Evolutionary conservation across 2,329 filamentous ascomycete genomes (phyloP).

Genomic region (Aspergillus melleus): DNA sequence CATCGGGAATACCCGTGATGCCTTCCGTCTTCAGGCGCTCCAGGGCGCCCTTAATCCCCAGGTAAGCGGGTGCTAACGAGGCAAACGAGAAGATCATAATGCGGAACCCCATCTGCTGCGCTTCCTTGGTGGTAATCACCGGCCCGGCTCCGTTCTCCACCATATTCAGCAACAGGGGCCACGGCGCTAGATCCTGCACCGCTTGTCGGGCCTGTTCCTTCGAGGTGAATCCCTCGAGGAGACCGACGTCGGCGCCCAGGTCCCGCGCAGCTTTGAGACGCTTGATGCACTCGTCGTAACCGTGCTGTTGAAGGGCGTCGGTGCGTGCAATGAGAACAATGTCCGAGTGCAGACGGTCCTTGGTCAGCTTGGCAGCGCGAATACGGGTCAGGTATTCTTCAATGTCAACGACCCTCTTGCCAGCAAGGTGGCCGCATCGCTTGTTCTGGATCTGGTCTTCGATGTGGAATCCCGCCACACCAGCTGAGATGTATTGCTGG

Average conservation of each 20-base stretch:
- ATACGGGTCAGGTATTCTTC: constrained; percentile 39
- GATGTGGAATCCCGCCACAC: constrained; percentile 58
- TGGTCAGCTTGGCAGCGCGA: constrained; percentile 36
- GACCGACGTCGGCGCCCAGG: constrained; percentile 41
- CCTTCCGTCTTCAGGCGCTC: constrained; percentile 38
- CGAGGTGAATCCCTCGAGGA: constrained; percentile 43
- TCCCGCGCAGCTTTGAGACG: constrained; percentile 40
- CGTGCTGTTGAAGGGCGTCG: constrained; percentile 38
- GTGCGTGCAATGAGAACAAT: constrained; percentile 48
- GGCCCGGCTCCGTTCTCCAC: constrained; percentile 45
- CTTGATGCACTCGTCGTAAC: constrained; percentile 42
- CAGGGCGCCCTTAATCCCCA: constrained; percentile 35
- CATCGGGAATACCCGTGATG: constrained; percentile 30
- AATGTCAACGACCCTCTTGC: constrained; percentile 39
- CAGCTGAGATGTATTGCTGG: constrained; percentile 51
- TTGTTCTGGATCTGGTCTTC: constrained; percentile 56
- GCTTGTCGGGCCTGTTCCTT: constrained; percentile 37
- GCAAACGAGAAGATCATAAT: constrained; percentile 47
- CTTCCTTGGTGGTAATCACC: constrained; percentile 38
- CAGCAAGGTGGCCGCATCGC: constrained; percentile 41
- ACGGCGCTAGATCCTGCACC: constrained; percentile 38
- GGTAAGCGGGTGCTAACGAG: constrained; percentile 37
- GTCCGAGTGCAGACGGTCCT: constrained; percentile 37
- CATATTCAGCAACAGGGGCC: constrained; percentile 46
- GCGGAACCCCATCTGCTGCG: constrained; percentile 42